Evolutionary conservation across 495 filamentous ascomycete species (phyloP).

Genomic region (Hypoxylon subgilvum): DNA sequence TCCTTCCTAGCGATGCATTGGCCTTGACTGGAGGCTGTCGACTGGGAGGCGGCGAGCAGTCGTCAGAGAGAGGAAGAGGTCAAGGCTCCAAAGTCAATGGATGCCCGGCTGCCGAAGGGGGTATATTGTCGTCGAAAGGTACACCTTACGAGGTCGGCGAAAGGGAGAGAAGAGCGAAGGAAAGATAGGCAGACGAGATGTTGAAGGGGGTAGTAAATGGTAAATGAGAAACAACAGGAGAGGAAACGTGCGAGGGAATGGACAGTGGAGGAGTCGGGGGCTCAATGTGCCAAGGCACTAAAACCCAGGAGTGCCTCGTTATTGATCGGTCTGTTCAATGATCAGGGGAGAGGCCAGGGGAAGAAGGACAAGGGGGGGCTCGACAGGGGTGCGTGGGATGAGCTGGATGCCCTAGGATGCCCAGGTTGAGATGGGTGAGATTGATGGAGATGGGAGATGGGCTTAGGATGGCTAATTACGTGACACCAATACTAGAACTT

Average conservation of each 20-base stretch:
- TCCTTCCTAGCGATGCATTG: constrained; percentile 37
- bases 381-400: too few relatives aligned
- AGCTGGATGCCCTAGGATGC: too few relatives aligned
- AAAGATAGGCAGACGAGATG: constrained; percentile 21
- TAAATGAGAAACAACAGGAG: constrained; percentile 40
- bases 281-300: constrained; percentile 36
- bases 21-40: constrained; percentile 26
- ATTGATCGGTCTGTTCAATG: constrained; percentile 33
- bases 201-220: constrained; percentile 38
- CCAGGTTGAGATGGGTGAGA: too few relatives aligned
- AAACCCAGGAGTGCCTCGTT: constrained; percentile 36
- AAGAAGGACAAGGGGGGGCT: constrained; percentile 11
- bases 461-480: constrained; percentile 36
- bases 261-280: constrained; percentile 29
- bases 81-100: constrained; percentile 24
- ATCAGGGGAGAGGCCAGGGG: constrained; percentile 25
- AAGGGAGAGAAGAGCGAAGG: constrained; percentile 35
- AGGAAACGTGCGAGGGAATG: constrained; percentile 39
- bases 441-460: constrained; percentile 11
- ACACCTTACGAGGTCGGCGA: constrained; percentile 38
- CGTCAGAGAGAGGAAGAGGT: constrained; percentile 20
- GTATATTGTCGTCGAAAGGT: constrained; percentile 36
- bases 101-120: constrained; percentile 22
- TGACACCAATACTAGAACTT: constrained; percentile 14
- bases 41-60: constrained; percentile 27